Percentiles rank a stretch among this genome's conserved stretches.
phyloP scores from a whole-genome alignment of 2,329 filamentous ascomycete species.

The Hypoxylon sp. region DNA sequence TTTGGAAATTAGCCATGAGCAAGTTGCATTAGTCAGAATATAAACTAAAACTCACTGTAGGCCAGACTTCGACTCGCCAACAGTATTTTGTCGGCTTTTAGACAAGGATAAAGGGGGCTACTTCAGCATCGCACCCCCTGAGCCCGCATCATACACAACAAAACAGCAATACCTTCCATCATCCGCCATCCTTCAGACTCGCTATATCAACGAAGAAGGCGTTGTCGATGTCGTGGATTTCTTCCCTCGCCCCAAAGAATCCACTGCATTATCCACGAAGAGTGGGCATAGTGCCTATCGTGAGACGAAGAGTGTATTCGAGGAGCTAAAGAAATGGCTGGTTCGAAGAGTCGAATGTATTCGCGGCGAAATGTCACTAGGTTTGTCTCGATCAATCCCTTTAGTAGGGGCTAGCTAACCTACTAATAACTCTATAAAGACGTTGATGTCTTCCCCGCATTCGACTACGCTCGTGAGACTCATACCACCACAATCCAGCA shows the following conservation, averaged over 20 bases:
- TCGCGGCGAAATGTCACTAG: conserved; percentile 69
- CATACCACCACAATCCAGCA: conserved; percentile 68
- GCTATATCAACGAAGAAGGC: conserved; percentile 79
- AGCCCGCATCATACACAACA: conserved; percentile 65
- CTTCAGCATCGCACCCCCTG: conserved; percentile 71
- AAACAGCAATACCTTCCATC: conserved; percentile 82
- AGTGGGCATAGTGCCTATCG: conserved; percentile 61
- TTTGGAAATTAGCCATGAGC: no score
- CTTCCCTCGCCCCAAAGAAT: conserved; percentile 74
- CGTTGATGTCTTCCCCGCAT: conserved; percentile 76
- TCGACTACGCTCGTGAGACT: conserved; percentile 71
- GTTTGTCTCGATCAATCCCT: conserved; percentile 45
- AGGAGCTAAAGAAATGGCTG: conserved; percentile 75
- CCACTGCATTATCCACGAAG: conserved; percentile 58
- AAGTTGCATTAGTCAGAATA: not conserved
- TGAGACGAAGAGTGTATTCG: conserved; percentile 62
- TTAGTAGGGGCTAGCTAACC: conserved; percentile 10
- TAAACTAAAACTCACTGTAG: conserved; percentile 48
- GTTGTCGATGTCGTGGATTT: conserved; percentile 79
- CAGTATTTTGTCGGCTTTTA: conserved; percentile 76
- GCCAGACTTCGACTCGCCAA: conserved; percentile 82
- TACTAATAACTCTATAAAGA: conserved; percentile 50
- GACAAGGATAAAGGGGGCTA: conserved; percentile 79
- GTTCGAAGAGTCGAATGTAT: conserved; percentile 77
- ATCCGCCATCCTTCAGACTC: conserved; percentile 77